Percentiles rank a stretch among this genome's conserved stretches.
Evolutionary conservation across 352 stramenopile species (phyloP).

Genomic region (Nothophytophthora sp.): DNA sequence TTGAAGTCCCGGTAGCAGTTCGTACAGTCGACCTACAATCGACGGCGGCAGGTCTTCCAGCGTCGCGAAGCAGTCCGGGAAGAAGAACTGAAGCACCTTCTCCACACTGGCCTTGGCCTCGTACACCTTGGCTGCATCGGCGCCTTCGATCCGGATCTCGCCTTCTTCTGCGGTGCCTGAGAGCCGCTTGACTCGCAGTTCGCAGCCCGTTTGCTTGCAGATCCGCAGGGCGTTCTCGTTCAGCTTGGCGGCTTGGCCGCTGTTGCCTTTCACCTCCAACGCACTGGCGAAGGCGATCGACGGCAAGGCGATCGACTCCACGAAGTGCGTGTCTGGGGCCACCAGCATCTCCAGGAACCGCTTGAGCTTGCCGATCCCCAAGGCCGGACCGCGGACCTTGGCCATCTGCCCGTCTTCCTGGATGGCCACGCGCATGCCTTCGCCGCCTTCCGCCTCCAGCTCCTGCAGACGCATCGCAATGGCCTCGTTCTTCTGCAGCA

Average conservation of each 20-base stretch:
- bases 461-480: constrained; percentile 67
- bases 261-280: constrained; percentile 49
- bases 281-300: constrained; percentile 50
- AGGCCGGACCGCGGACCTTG: constrained; percentile 67
- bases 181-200: constrained; percentile 71
- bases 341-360: constrained; percentile 79
- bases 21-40: constrained; percentile 62
- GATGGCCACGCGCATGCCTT: constrained; percentile 63
- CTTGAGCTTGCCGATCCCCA: constrained; percentile 74
- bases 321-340: constrained; percentile 51
- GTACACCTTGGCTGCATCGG: constrained; percentile 63
- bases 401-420: constrained; percentile 67
- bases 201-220: constrained; percentile 74
- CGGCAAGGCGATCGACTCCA: constrained; percentile 64
- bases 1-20: constrained; percentile 54
- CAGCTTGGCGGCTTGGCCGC: constrained; percentile 34
- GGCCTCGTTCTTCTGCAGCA: constrained; percentile 54
- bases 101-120: constrained; percentile 72
- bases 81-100: constrained; percentile 82
- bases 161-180: constrained; percentile 29
- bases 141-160: constrained; percentile 67
- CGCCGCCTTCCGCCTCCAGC: constrained; percentile 70
- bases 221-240: constrained; percentile 82
- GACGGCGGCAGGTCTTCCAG: constrained; percentile 47
- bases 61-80: constrained; percentile 52